phyloP scores from a whole-genome alignment of 352 stramenopile genomes.

The Globisporangium megalacanthum region DNA sequence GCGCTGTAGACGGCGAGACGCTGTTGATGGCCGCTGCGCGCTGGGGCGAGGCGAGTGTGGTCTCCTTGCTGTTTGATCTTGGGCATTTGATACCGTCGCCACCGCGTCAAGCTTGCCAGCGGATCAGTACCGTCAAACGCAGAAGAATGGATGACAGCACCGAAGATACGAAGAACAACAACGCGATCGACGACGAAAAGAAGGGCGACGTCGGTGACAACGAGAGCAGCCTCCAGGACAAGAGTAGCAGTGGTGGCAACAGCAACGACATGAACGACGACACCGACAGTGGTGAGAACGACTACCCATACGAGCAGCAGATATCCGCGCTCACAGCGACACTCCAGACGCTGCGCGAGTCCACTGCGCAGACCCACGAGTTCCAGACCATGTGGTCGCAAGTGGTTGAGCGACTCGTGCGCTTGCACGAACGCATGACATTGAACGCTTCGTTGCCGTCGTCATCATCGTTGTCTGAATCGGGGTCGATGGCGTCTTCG shows the following conservation, averaged over 20 bases:
- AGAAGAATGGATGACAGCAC: too few species aligned
- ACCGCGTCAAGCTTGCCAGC: too few species aligned
- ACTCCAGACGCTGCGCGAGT: not conserved
- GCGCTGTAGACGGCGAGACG: not conserved
- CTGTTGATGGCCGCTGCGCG: not conserved
- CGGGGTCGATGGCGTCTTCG: not conserved
- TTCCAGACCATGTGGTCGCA: not conserved
- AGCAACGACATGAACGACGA: too few species aligned
- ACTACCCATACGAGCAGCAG: not conserved
- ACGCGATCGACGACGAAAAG: too few species aligned
- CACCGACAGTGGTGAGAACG: too few species aligned
- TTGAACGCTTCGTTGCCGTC: too few species aligned
- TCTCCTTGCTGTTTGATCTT: not conserved
- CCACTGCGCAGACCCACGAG: not conserved
- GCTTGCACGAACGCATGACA: not conserved
- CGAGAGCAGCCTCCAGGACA: too few species aligned
- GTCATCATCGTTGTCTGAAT: too few species aligned
- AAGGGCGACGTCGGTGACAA: too few species aligned
- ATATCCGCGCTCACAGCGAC: not conserved
- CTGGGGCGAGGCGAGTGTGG: not conserved
- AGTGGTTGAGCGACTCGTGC: not conserved
- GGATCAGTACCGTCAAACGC: too few species aligned
- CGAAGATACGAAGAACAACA: too few species aligned
- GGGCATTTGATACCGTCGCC: not conserved
- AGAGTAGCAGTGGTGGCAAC: too few species aligned